Conservation (phyloP, 116 monocot species). For the Iris pallida region DNA sequence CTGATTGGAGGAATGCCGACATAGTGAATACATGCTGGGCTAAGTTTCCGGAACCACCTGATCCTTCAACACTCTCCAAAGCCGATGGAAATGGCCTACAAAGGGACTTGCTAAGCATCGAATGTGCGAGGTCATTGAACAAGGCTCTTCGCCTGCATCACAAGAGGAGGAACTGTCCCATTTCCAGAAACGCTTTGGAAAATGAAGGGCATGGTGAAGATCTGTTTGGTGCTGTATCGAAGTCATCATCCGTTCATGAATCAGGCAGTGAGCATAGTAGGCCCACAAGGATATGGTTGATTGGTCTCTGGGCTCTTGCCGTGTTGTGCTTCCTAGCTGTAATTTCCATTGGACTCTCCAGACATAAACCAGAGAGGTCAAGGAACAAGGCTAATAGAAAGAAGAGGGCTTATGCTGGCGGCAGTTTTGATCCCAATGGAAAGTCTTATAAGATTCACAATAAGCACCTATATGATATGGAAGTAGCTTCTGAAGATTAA, state of each 20-base stretch:
- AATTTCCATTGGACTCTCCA: constrained; percentile 51
- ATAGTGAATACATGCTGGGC: constrained; percentile 92
- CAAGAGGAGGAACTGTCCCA: constrained; percentile 39
- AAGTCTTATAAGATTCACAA: not conserved
- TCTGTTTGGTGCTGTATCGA: constrained; percentile 10
- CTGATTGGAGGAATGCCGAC: constrained; percentile 77
- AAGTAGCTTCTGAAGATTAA: constrained; percentile 12
- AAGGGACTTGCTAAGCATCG: constrained; percentile 85
- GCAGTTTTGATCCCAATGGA: constrained; percentile 1
- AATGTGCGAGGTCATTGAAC: constrained; percentile 72
- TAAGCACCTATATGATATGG: constrained; percentile 6
- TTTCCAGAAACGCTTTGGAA: not conserved
- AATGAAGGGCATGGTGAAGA: constrained; percentile 1
- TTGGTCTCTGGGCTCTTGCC: constrained; percentile 69
- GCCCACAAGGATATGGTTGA: constrained; percentile 48
- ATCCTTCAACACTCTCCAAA: constrained; percentile 47
- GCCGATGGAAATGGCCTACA: constrained; percentile 24
- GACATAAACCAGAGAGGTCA: constrained; percentile 23
- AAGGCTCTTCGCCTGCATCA: constrained; percentile 78
- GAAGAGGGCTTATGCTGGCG: constrained; percentile 21
- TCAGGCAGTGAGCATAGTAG: constrained; percentile 10
- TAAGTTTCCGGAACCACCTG: constrained; percentile 92
- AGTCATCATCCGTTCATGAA: constrained; percentile 10
- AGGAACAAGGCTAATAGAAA: constrained; percentile 33
- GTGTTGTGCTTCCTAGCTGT: constrained; percentile 63